These are phyloP conservation scores for Cucurbitaria berberidis DNA, from an alignment of 2,329 filamentous ascomycete genomes.

Conservation along the genomic window DNA sequence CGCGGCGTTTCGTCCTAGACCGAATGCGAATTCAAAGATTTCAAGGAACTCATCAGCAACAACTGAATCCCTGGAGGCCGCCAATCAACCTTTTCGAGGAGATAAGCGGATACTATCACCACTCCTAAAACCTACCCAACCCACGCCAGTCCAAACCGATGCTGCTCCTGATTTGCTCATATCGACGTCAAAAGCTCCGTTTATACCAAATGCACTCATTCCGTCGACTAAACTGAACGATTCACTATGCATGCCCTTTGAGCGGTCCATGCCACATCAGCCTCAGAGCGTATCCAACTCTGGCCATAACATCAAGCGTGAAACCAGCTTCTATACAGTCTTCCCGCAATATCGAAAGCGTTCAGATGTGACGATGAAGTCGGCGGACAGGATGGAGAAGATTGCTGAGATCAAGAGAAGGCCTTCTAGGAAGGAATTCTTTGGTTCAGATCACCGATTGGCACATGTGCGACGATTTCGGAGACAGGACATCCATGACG, in stretches of 20 bases:
- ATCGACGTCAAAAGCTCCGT: not conserved
- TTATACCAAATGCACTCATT: not conserved
- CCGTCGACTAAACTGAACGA: not conserved
- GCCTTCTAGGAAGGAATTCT: conserved; percentile 44
- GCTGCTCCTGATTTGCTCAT: not conserved
- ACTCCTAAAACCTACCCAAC: not conserved
- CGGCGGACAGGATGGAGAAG: conserved; percentile 25
- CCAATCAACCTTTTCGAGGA: not conserved
- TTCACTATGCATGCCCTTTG: conserved; percentile 6
- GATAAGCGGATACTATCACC: not conserved
- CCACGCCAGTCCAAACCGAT: not conserved
- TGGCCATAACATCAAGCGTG: not conserved
- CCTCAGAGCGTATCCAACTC: not conserved
- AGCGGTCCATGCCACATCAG: conserved; percentile 2
- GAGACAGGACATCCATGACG: conserved; percentile 24
- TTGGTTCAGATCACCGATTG: conserved; percentile 23
- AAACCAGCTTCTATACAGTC: conserved; percentile 14
- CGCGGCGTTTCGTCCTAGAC: not conserved
- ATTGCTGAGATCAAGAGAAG: conserved; percentile 37
- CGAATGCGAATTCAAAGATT: not conserved
- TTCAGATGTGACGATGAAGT: conserved; percentile 25
- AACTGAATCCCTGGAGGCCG: not conserved
- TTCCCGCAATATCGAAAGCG: conserved; percentile 6
- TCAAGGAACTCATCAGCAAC: not conserved
- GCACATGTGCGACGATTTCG: conserved; percentile 18